Evolutionary conservation across 2,329 filamentous ascomycete genomes (phyloP).

Genomic region (Aspergillus aculeatinus): DNA sequence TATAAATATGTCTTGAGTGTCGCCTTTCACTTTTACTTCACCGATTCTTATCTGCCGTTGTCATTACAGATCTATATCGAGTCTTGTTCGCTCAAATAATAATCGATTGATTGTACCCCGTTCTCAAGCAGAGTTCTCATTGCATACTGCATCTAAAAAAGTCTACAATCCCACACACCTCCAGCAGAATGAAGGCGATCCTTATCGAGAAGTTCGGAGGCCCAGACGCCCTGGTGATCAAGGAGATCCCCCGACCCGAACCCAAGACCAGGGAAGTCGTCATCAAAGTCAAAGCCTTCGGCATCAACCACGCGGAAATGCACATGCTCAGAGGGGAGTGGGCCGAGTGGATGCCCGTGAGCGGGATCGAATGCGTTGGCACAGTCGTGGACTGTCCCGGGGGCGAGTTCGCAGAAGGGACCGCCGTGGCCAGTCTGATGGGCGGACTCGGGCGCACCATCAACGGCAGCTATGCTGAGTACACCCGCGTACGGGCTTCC

Average conservation of each 20-base stretch:
- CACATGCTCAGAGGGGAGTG: conserved; percentile 14
- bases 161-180: too few species aligned
- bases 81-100: too few species aligned
- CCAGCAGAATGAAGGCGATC: conserved; percentile 6
- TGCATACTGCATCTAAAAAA: too few species aligned
- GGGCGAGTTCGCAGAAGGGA: conserved; percentile 33
- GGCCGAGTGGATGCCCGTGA: conserved; percentile 13
- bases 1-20: too few species aligned
- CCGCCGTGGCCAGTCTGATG: conserved; percentile 42
- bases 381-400: conserved; percentile 38
- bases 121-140: too few species aligned
- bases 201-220: conserved; percentile 6
- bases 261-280: background rate
- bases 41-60: too few species aligned
- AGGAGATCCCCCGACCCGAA: conserved; percentile 4
- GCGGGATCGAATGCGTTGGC: conserved; percentile 40
- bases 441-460: conserved; percentile 44
- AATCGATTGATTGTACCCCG: too few species aligned
- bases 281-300: conserved; percentile 9
- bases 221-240: conserved; percentile 2
- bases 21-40: too few species aligned
- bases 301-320: conserved; percentile 13
- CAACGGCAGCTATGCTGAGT: conserved; percentile 44
- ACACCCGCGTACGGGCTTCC: conserved; percentile 31
- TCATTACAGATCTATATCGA: too few species aligned